phyloP scores from a whole-genome alignment of 2,329 filamentous ascomycete genomes.

The Arachnomyces sp. region DNA sequence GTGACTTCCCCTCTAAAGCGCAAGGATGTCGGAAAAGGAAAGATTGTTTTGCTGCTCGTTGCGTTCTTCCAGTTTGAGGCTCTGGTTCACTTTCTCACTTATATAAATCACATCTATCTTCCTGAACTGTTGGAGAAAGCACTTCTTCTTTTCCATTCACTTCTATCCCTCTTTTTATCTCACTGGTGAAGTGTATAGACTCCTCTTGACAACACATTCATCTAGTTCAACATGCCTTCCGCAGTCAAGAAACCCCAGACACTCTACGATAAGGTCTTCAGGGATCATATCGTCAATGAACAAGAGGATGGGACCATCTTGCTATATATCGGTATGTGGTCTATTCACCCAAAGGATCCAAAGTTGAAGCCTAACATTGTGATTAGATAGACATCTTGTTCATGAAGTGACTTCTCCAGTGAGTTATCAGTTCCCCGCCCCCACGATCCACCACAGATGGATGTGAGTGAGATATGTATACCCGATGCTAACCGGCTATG shows the following conservation, averaged over 20 bases:
- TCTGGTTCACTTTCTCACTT: neutral
- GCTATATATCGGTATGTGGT: slow-evolving; percentile 75
- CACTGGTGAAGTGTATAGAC: neutral
- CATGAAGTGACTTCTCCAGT: slow-evolving; percentile 97
- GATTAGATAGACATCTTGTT: slow-evolving; percentile 79
- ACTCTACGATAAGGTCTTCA: slow-evolving; percentile 96
- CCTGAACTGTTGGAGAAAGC: neutral
- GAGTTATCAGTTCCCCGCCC: slow-evolving; percentile 32
- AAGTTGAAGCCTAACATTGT: slow-evolving; percentile 16
- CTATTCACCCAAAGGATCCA: neutral
- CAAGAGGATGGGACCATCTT: slow-evolving; percentile 87
- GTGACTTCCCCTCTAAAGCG: slow-evolving; percentile 24
- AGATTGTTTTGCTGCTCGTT: neutral
- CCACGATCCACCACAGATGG: neutral
- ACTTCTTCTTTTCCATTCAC: neutral
- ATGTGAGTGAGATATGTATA: no score
- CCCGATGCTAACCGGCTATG: slow-evolving; percentile 14
- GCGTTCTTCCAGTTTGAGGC: neutral
- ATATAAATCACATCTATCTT: neutral
- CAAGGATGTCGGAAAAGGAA: slow-evolving; percentile 18
- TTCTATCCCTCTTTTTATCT: neutral
- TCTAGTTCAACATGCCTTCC: slow-evolving; percentile 60
- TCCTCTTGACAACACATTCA: neutral
- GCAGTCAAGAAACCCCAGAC: slow-evolving; percentile 67
- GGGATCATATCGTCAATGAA: slow-evolving; percentile 90